phyloP scores from a whole-genome alignment of 2,329 filamentous ascomycete species.

The Lachnellula suecica region DNA sequence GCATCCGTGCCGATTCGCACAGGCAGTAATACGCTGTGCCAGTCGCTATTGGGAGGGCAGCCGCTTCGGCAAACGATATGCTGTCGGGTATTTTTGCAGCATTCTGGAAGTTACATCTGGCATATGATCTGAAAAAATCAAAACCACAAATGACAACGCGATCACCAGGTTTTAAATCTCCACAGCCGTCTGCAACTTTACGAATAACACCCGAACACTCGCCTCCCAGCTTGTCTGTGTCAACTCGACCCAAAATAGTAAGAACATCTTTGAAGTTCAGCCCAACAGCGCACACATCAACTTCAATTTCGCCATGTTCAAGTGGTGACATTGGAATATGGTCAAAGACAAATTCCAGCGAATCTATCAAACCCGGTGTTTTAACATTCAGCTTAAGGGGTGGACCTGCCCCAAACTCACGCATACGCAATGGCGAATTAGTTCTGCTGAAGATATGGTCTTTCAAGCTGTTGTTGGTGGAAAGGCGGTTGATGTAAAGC shows the following conservation, averaged over 20 bases:
- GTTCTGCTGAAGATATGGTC: background rate
- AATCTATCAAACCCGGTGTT: conserved; percentile 2
- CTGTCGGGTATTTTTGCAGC: background rate
- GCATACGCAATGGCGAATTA: background rate
- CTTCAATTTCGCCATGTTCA: conserved; percentile 3
- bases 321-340: conserved; percentile 9
- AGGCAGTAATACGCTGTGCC: background rate
- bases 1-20: background rate
- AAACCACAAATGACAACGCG: background rate
- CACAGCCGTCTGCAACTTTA: conserved; percentile 17
- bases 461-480: background rate
- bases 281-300: conserved; percentile 8
- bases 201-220: conserved; percentile 32
- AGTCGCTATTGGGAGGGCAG: background rate
- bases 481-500: conserved; percentile 5
- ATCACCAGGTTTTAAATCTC: background rate
- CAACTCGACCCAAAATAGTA: conserved; percentile 18
- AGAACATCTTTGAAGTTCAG: conserved; percentile 24
- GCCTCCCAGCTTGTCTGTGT: conserved; percentile 21
- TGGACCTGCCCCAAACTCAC: background rate
- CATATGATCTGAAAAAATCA: background rate
- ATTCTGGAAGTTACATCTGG: background rate
- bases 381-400: conserved; percentile 1
- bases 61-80: background rate
- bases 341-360: conserved; percentile 17